Base-by-base conservation (phyloP, 495 filamentous ascomycete genomes). In the Penicillium atrosanguineum region DNA sequence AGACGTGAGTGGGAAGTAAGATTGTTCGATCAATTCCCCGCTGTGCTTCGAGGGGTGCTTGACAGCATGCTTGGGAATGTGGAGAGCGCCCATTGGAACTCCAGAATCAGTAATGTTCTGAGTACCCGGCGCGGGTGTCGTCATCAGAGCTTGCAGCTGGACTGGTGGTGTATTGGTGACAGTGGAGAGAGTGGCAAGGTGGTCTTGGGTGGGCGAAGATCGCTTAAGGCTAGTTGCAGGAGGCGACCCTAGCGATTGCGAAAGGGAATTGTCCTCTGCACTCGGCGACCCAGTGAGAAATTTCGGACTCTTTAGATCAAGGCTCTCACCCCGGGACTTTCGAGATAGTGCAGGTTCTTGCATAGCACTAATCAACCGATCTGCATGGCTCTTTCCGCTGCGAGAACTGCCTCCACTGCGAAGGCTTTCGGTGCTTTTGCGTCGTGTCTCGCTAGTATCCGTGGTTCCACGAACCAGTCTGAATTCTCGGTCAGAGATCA, bases 361-460 rank as follows among this genome's bases (percentile, higher is more conserved):
- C 16, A 92, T 88, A 2, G 86, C 88, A 51, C 86, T 86, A 44
- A 91, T 91, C 3, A 91, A 73, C 21, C 87, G 68, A 57, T 92
- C 87, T 1, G 87, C 86, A 34, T 90, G 87, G 56, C 87, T 90
- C 63, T 73, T 79, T 11, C 62, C 70, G 55, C 85, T 88, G 47
- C 65, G 79, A 31, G 61, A 70, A 57, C 82, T 83, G 45, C 60
- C 68, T 14, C 62, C 73, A 56, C 83, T 88, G 43, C 65, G 76
- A 20, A 80, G 64, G 59, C 83, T 86, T 15, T 68, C 66, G 7
- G 76, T 50, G 49, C 81, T 84, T 15, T 57, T 60, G 44, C 66
- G 55, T 40, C 68, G 50, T 7, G 28, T 12, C 8, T 61, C 57
- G 1, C 21, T 46, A 26, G 12, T 6, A 1, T 59, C 56, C 1